Evolutionary conservation across 192 early-diverging fungal genomes (phyloP).

Genomic region (Funneliformis geosporum): DNA sequence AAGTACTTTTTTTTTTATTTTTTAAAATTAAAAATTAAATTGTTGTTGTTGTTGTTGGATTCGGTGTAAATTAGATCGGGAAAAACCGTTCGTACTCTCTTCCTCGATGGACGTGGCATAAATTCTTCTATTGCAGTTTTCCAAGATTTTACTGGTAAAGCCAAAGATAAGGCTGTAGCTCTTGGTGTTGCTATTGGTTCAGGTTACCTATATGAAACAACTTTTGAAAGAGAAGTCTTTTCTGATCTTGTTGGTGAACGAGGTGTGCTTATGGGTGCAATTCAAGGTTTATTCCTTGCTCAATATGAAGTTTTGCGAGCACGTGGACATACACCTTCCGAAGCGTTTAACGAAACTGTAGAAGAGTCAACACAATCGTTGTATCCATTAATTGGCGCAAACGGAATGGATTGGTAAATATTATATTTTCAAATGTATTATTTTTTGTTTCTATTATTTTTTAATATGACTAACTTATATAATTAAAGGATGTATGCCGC

Average conservation of each 20-base stretch:
- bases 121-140: conserved; percentile 96
- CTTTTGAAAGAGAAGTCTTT: conserved; percentile 95
- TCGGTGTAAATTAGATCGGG: conserved; percentile 65
- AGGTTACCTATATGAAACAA: conserved; percentile 97
- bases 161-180: conserved; percentile 88
- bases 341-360: conserved; percentile 99
- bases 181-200: conserved; percentile 93
- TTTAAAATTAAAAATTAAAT: no score
- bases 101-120: conserved; percentile 95
- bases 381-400: conserved; percentile 92
- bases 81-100: conserved; percentile 90
- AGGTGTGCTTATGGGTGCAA: conserved; percentile 97
- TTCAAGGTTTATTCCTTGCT: conserved; percentile 93
- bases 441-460: neutral
- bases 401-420: conserved; percentile 79
- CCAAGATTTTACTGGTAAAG: conserved; percentile 92
- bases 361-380: conserved; percentile 98
- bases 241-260: conserved; percentile 97
- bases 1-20: neutral
- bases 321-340: conserved; percentile 93
- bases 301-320: conserved; percentile 96
- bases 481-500: conserved; percentile 91
- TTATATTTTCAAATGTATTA: neutral
- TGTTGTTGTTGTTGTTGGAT: neutral
- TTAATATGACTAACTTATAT: neutral